Evolutionary conservation across 352 stramenopile species (phyloP).

Genomic region (Phytophthora kernoviae): DNA sequence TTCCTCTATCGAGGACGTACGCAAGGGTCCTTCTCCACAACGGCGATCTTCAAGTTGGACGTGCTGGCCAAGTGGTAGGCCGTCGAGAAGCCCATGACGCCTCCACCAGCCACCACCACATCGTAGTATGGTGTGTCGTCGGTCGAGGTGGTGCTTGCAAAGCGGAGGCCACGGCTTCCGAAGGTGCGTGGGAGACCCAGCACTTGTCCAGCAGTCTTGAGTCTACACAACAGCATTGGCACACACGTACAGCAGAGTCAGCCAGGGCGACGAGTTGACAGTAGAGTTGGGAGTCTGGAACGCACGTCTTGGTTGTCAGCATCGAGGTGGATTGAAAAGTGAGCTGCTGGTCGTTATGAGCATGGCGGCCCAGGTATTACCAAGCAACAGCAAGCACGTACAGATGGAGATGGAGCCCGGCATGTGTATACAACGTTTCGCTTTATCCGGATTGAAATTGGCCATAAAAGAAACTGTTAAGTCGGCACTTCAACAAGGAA

Average conservation of each 20-base stretch:
- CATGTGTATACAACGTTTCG: neutral
- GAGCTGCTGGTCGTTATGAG: slow-evolving; percentile 1
- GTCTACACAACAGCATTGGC: slow-evolving; percentile 17
- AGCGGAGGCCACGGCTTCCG: slow-evolving; percentile 23
- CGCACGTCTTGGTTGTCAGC: slow-evolving; percentile 43
- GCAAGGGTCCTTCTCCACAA: slow-evolving; percentile 72
- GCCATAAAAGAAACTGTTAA: neutral
- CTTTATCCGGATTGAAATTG: neutral
- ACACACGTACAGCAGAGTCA: slow-evolving; percentile 10
- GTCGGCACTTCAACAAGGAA: neutral
- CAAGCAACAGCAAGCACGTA: no score
- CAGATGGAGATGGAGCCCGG: no score
- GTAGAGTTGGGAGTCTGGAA: neutral
- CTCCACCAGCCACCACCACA: slow-evolving; percentile 77
- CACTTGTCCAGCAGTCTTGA: slow-evolving; percentile 23
- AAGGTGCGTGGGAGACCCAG: slow-evolving; percentile 5
- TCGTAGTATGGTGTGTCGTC: slow-evolving; percentile 58
- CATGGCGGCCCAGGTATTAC: neutral
- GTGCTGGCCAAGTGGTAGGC: slow-evolving; percentile 82
- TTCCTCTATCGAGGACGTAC: slow-evolving; percentile 38
- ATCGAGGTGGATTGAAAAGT: slow-evolving; percentile 41
- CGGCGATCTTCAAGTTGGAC: slow-evolving; percentile 72
- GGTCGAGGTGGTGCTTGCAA: slow-evolving; percentile 28
- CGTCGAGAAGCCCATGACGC: slow-evolving; percentile 87
- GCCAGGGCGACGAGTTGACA: neutral